phyloP scores from a whole-genome alignment of 208 protist genomes.

The Leishmania mexicana region DNA sequence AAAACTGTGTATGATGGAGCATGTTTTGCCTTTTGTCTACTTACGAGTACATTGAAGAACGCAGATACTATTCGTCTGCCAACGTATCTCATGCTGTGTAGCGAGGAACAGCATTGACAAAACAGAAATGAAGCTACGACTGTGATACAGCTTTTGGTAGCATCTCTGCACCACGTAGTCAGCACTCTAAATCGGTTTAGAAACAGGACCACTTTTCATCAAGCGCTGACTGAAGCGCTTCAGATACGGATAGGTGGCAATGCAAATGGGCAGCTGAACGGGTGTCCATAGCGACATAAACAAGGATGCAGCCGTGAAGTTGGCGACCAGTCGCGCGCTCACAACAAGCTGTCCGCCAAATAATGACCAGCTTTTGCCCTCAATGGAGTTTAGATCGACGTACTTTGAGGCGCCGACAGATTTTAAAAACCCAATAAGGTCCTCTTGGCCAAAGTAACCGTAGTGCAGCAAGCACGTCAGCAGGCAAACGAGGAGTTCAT shows the following conservation, averaged over 20 bases:
- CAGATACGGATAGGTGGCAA: conserved; percentile 48
- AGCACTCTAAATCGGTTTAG: background rate
- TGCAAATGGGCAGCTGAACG: conserved; percentile 46
- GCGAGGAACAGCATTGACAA: background rate
- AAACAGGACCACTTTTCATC: background rate
- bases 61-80: background rate
- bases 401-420: conserved; percentile 40
- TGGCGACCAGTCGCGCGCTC: conserved; percentile 48
- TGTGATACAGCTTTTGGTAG: background rate
- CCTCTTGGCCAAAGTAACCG: conserved; percentile 55
- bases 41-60: background rate
- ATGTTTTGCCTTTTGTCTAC: background rate
- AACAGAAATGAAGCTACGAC: background rate
- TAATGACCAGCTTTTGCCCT: conserved; percentile 52
- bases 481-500: conserved; percentile 46
- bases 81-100: background rate
- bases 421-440: conserved; percentile 49
- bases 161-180: background rate
- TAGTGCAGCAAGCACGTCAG: conserved; percentile 64
- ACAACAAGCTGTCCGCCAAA: conserved; percentile 39
- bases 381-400: conserved; percentile 37
- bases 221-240: conserved; percentile 7
- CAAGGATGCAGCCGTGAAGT: conserved; percentile 59
- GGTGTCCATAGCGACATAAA: conserved; percentile 62
- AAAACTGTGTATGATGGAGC: background rate